Evolutionary conservation across 352 stramenopile genomes (phyloP), one percentile per base, ranked within the genome.

Genomic region (Aphanomyces cochlioides): DNA sequence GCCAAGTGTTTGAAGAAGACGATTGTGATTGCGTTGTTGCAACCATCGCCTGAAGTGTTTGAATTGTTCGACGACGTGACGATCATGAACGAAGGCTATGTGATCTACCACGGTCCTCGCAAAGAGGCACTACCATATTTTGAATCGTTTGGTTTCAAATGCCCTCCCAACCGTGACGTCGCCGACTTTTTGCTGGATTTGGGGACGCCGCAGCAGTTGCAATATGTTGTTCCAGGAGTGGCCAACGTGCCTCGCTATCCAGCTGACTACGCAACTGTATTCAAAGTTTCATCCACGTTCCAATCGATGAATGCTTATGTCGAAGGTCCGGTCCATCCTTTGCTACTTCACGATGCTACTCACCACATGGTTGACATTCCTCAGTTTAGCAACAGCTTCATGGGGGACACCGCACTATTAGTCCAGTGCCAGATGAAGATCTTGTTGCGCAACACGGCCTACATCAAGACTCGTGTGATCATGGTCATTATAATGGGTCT

Each of bases 11-110:
- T 89, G 21, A 73, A 75, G 15, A 71, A 81, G 43, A 88, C 82
- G 15, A 70, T 80, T 34, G 82, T 93, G 40, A 80, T 97, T 3
- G 85, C 87, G 0, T 73, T 97, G 37, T 78, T 96, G 12, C 80
- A 98, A 66, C 93, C 94, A 53, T 78, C 92, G 2, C 93, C 94
- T 19, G 94, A 98, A 81, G 87, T 96, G 3, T 84, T 96, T 48
- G 80, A 83, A n/a, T 77, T 98, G 8, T 98, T 98, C 78, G 94
- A 98, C 77, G 88, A 97, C 54, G 67, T 98, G 1, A 82, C 97
- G 28, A 56, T 98, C 8, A 72, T 98, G 36, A 83, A 89, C 68
- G 77, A 94, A 39, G 93, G 94, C 60, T 74, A 84, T 57, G 79
- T 98, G 21, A 81, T 98, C 6, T 98, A 96, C 70, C 79, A 77